Conservation (phyloP, 2,329 filamentous ascomycete genomes). For the Colletotrichum echinochloae region DNA sequence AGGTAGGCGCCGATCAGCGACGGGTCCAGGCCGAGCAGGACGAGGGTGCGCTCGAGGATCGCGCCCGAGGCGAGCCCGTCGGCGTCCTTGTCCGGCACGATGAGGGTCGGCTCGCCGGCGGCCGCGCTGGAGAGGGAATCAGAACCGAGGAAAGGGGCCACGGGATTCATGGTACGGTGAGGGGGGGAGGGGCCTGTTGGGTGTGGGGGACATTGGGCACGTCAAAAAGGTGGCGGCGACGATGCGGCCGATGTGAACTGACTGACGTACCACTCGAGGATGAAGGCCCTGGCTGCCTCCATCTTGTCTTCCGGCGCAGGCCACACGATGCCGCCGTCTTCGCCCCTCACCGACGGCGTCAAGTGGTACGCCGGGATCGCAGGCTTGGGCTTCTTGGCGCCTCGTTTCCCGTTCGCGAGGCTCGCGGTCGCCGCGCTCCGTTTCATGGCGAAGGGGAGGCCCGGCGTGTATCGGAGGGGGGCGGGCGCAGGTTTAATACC, state of each 20-base stretch:
- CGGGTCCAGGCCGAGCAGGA: slow-evolving; percentile 66
- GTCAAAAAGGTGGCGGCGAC: background rate
- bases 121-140: slow-evolving; percentile 57
- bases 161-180: too few species aligned
- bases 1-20: slow-evolving; percentile 69
- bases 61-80: slow-evolving; percentile 74
- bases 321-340: slow-evolving; percentile 66
- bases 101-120: slow-evolving; percentile 63
- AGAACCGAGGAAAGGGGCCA: background rate
- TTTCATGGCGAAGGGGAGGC: slow-evolving; percentile 22
- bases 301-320: slow-evolving; percentile 70
- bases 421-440: slow-evolving; percentile 12
- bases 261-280: slow-evolving; percentile 69
- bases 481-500: background rate
- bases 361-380: slow-evolving; percentile 58
- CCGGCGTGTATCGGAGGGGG: background rate
- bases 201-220: background rate
- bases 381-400: slow-evolving; percentile 20
- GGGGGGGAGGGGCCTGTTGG: too few species aligned
- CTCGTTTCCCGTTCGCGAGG: background rate
- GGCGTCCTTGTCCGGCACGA: slow-evolving; percentile 77
- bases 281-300: slow-evolving; percentile 65
- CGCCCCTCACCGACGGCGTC: slow-evolving; percentile 55
- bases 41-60: slow-evolving; percentile 70
- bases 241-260: background rate